These are phyloP conservation scores for Hypoxylon sp. DNA, from an alignment of 2,329 filamentous ascomycete genomes.

Conservation along the genomic window DNA sequence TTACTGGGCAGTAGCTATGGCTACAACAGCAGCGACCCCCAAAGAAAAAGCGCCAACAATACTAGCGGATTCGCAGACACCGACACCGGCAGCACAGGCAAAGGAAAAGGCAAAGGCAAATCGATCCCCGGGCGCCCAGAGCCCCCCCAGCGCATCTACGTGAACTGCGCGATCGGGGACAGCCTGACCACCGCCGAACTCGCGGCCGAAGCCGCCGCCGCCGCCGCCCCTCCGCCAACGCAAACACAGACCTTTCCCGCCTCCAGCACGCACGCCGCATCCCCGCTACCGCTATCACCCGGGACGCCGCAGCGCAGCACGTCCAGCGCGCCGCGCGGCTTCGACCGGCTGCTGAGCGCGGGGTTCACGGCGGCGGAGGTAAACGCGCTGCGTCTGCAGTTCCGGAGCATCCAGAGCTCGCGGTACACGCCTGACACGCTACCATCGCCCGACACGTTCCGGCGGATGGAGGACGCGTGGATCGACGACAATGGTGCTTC, in stretches of 20 bases:
- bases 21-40: constrained; percentile 40
- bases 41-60: constrained; percentile 5
- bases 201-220: constrained; percentile 70
- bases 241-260: neutral
- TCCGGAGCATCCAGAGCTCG: constrained; percentile 85
- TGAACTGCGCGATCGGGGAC: constrained; percentile 93
- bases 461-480: constrained; percentile 89
- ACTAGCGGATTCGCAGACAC: constrained; percentile 33
- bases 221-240: constrained; percentile 34
- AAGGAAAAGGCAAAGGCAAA: constrained; percentile 76
- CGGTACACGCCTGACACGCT: constrained; percentile 90
- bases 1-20: constrained; percentile 4
- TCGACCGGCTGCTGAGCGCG: constrained; percentile 85
- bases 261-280: constrained; percentile 14
- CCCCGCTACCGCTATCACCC: constrained; percentile 6
- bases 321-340: constrained; percentile 77
- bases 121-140: constrained; percentile 66
- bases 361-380: constrained; percentile 90
- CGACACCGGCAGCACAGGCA: constrained; percentile 48
- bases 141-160: constrained; percentile 76
- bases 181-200: constrained; percentile 78
- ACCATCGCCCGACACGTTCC: constrained; percentile 82
- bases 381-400: constrained; percentile 87
- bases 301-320: constrained; percentile 51
- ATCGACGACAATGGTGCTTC: constrained; percentile 76